Base-by-base conservation (phyloP, 208 protist species). In the Endotrypanum monterogeii region DNA sequence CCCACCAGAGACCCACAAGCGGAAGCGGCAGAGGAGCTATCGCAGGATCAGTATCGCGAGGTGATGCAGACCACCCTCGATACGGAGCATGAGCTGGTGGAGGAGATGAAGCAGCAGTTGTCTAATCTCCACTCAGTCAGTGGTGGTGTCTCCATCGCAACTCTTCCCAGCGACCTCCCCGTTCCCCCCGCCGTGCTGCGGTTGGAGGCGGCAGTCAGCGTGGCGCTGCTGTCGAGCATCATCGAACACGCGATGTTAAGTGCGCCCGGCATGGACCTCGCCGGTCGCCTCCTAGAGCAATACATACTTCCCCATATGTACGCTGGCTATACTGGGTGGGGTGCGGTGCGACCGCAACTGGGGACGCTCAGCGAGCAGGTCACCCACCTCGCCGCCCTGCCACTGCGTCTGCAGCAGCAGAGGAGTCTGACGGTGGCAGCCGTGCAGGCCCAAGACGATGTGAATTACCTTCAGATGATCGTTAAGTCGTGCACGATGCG, bases 301-400 rank as follows among this genome's bases (percentile, higher is more conserved):
- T 92, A 91, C 77, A 68, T 97, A 12, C 61, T 96, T 12, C 93
- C 93, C 9, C 89, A 95, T 80, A 37, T 97, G 30, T 97, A 96
- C 75, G 73, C 83, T 16, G 80, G 89, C 70, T 95, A 86, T 82
- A 48, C 72, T 23, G 55, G 74, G 16, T 83, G 80, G 61, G 41
- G 73, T 18, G 39, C 74, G 1, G 66, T 87, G 37, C 65, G 92
- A 35, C 93, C 91, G 28, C 61, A 54, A 37, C 58, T 89, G 50
- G 88, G 86, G 54, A 79, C 79, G 46, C 71, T 97, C 48, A 87
- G 85, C 52, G 89, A 93, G 73, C 89, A 96, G 77, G 82, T 96
- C 30, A 74, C 75, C n/a, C 88, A 91, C 67, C 80, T 97, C 44
- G 46, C 83, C 11, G 60, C 79, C 55, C 60, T 95, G 1, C 84